phyloP scores from a whole-genome alignment of 306 rosid species.

The Ormosia semicastrata region DNA sequence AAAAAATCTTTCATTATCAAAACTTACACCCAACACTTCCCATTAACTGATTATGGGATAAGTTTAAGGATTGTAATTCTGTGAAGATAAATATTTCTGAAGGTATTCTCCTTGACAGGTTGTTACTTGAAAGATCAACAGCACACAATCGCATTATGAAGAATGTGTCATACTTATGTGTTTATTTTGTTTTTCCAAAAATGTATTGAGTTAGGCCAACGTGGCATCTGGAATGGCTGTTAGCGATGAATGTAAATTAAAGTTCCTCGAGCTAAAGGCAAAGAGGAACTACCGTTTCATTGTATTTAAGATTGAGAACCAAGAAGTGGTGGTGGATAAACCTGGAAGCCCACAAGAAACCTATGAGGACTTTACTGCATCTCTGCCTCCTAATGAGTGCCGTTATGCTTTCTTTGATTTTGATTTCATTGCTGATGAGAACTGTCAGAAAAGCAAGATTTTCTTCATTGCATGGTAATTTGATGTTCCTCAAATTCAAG shows the following conservation, averaged over 20 bases:
- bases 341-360: conserved; percentile 41
- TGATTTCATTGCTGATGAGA: conserved; percentile 53
- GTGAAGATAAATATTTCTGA: too few relatives aligned
- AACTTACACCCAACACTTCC: too few relatives aligned
- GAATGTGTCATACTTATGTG: background rate
- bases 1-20: too few relatives aligned
- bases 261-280: conserved; percentile 53
- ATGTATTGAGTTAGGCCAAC: conserved; percentile 41
- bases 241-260: conserved; percentile 50
- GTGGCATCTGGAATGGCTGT: conserved; percentile 62
- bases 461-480: conserved; percentile 61
- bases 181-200: background rate
- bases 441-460: conserved; percentile 59
- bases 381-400: conserved; percentile 51
- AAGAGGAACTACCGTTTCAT: conserved; percentile 55
- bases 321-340: conserved; percentile 46
- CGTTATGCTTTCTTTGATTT: conserved; percentile 63
- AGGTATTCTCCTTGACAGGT: too few relatives aligned
- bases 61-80: too few relatives aligned
- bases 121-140: too few relatives aligned
- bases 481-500: background rate
- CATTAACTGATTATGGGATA: too few relatives aligned
- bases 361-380: conserved; percentile 41
- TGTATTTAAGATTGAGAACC: conserved; percentile 50
- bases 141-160: background rate